Evolutionary conservation across 2,329 filamentous ascomycete genomes (phyloP), one percentile per base, ranked within the genome.

Genomic region (Cucurbitaria berberidis): DNA sequence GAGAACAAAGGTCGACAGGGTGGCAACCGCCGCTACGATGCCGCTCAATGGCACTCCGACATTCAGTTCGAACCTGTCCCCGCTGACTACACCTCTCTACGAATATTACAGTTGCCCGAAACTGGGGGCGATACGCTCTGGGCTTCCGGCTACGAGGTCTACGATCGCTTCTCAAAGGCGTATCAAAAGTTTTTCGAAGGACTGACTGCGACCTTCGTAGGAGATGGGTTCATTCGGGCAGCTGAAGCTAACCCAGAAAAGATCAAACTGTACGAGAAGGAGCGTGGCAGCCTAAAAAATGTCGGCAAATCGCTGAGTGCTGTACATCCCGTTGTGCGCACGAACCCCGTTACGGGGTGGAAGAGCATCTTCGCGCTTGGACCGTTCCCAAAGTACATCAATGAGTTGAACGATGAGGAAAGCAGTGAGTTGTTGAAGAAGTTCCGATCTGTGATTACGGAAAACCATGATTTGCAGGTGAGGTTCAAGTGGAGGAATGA

Each of bases 61-160:
- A 88, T 89, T 59, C 81, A 82, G 0, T 89, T 88, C 53, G 87
- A 89, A 73, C 82, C 81, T 0, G 75, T 84, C 3, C 87, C 87
- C 0, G 80, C 81, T 7, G 86, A 89, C 66, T 89, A 89, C 62
- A 80, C 86, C 0, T 78, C 83, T 0, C 75, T 89, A n/a, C 80
- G 84, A 44, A 72, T 87, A 0, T 62, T 58, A 0, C 38, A 59
- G 40, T 42, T 68, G 10, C 69, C 35, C 0, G 26, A 55, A 9
- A 49, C 51, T 2, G 74, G 75, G 15, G 76, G 76, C 10, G 77
- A 78, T 44, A 78, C 76, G 0, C 70, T 78, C 1, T 79, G 76
- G 75, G 73, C 69, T 21, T 77, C 75, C 0, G 76, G 76, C 2
- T 80, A 79, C 46, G 77, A 77, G 55, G 55, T 77, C 6, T 69